A percentile compares a stretch with the other conserved stretches of the same genome.
Conservation (phyloP, 2,329 filamentous ascomycete genomes). For the Shiraia sp. region DNA sequence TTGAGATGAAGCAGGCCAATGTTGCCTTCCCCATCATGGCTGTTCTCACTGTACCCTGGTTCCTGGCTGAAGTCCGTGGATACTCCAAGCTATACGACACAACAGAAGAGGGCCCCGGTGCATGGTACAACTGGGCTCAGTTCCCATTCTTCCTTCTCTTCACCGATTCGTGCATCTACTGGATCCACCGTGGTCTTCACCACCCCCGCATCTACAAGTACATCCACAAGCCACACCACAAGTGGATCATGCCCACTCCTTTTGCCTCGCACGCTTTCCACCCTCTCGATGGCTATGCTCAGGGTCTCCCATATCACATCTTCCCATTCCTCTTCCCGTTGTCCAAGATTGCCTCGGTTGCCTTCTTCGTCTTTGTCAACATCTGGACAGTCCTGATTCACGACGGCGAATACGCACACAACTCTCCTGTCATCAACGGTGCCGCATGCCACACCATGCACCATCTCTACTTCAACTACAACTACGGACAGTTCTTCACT, state of each 20-base stretch:
- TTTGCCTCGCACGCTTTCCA: constrained; percentile 94
- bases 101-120: constrained; percentile 73
- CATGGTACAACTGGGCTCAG: constrained; percentile 78
- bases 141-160: constrained; percentile 88
- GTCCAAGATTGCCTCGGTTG: constrained; percentile 86
- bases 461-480: constrained; percentile 72
- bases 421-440: constrained; percentile 90
- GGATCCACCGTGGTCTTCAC: constrained; percentile 85
- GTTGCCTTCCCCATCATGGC: constrained; percentile 80
- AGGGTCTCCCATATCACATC: constrained; percentile 88
- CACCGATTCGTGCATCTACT: constrained; percentile 89
- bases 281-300: constrained; percentile 85
- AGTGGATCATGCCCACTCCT: constrained; percentile 98
- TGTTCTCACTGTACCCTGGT: constrained; percentile 77
- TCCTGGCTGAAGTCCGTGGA: constrained; percentile 81
- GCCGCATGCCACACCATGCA: constrained; percentile 92
- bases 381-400: constrained; percentile 97
- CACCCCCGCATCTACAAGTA: constrained; percentile 80
- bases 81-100: constrained; percentile 86
- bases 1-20: constrained; percentile 83
- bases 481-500: constrained; percentile 94
- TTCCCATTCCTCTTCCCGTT: constrained; percentile 93
- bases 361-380: constrained; percentile 89
- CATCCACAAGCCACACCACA: constrained; percentile 97
- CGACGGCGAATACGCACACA: constrained; percentile 90